These are phyloP conservation scores for Yamadazyma dushanensis DNA, from an alignment of 1,139 yeast genomes.

Conservation along the genomic window DNA sequence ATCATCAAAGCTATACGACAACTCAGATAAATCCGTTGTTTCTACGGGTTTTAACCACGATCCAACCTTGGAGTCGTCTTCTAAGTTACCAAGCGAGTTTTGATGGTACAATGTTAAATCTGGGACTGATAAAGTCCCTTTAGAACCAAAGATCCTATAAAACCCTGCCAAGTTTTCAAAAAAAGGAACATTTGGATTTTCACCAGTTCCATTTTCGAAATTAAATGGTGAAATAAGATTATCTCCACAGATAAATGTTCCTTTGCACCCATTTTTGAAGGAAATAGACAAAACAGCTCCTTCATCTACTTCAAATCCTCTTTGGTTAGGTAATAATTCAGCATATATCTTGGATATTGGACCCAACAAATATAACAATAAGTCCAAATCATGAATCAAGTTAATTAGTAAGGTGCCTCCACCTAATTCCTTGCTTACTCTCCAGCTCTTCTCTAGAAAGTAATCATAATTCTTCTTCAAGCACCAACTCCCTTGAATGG, in stretches of 20 bases:
- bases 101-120: constrained; percentile 39
- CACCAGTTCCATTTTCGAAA: constrained; percentile 43
- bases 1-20: constrained; percentile 3
- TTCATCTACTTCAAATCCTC: constrained; percentile 37
- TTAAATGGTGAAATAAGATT: constrained; percentile 41
- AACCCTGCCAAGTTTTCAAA: constrained; percentile 31
- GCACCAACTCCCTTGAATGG: constrained; percentile 44
- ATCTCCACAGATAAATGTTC: constrained; percentile 42
- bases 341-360: constrained; percentile 41
- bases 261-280: constrained; percentile 34
- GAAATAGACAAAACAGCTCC: constrained; percentile 38
- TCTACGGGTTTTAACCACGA: constrained; percentile 37
- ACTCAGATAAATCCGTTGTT: constrained; percentile 21
- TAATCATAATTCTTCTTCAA: constrained; percentile 35
- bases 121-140: constrained; percentile 40
- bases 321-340: constrained; percentile 33
- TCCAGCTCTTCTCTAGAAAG: constrained; percentile 35
- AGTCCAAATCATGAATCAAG: constrained; percentile 41
- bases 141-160: constrained; percentile 37
- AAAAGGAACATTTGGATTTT: constrained; percentile 39
- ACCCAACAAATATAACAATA: constrained; percentile 38
- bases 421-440: constrained; percentile 31
- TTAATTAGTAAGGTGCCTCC: constrained; percentile 43
- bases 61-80: constrained; percentile 3
- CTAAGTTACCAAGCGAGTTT: constrained; percentile 4